phyloP scores from a whole-genome alignment of 148 eudicot genomes.

The Hydrangea macrophylla region DNA sequence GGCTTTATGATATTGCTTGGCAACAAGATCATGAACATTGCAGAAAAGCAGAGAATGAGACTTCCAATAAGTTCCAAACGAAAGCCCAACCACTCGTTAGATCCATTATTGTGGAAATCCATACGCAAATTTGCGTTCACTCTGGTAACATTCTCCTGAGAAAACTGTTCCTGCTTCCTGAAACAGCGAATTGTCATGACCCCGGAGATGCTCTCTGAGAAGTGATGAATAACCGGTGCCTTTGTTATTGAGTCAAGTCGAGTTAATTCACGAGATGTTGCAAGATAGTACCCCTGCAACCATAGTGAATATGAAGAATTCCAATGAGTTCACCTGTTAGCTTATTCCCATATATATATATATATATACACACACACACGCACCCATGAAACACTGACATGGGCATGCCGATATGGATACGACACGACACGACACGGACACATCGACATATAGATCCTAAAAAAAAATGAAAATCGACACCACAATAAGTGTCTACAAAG shows the following conservation, averaged over 20 bases:
- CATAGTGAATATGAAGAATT: neutral
- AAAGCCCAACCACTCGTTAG: slow-evolving; percentile 90
- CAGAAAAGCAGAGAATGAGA: slow-evolving; percentile 65
- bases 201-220: slow-evolving; percentile 93
- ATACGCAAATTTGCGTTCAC: slow-evolving; percentile 73
- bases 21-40: slow-evolving; percentile 74
- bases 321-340: neutral
- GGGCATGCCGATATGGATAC: no score
- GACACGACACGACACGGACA: no score
- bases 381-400: no score
- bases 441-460: no score
- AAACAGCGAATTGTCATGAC: slow-evolving; percentile 95
- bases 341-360: neutral
- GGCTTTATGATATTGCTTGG: slow-evolving; percentile 80
- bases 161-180: slow-evolving; percentile 64
- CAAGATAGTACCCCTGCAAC: slow-evolving; percentile 72
- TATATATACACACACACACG: no score
- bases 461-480: no score
- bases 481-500: no score
- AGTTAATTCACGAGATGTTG: slow-evolving; percentile 90
- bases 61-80: slow-evolving; percentile 89
- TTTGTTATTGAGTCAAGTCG: slow-evolving; percentile 91
- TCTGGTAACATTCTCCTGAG: slow-evolving; percentile 61
- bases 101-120: slow-evolving; percentile 90
- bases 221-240: slow-evolving; percentile 92